Base-by-base conservation (phyloP, 2,329 filamentous ascomycete species). In the Penicillium sp. region DNA sequence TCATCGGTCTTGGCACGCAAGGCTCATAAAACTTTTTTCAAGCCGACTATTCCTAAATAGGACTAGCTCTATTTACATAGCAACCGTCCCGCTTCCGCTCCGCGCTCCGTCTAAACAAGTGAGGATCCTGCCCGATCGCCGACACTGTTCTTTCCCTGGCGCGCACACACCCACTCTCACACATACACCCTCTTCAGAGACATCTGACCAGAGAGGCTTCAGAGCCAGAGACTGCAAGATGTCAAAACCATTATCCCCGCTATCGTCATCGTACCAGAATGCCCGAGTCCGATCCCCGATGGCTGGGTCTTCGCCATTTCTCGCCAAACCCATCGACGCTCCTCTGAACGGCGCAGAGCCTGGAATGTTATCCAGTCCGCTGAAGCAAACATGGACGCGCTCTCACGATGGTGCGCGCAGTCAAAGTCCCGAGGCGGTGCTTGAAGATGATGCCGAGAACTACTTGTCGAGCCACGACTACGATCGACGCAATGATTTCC, bases 191-290 rank as follows among this genome's bases (percentile, higher is more conserved):
- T 38, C 9, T 24, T 27, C 5, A 28, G 32, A 45, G 43, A 27
- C 26, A 36, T 13, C 2, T 9, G n/a, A 3, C 18, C 28, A 4
- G 13, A 35, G 37, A 11, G 35, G 38, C 26, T 13, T 32, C 43
- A 27, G 24, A 27, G 38, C 38, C 34, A 39, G 9, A 5, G 5
- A 9, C 7, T 34, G 5, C 37, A 33, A n/a, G 9, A 73, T 73
- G 69, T 61, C 68, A 46, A 66, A 65, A 47, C 68, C 70, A 44
- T 56, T 73, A 29, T 71, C 67, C 4, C 65, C 67, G n/a, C 61
- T 73, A 39, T 68, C 69, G 36, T 59, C 68, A 26, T 70, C 69
- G 39, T 66, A 62, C 51, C 69, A 71, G 50, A 73, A 73, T 53
- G 63, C 63, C 37, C 66, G 70, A 50, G 59, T 59, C 41, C 59